Evolutionary conservation across 2,329 filamentous ascomycete species (phyloP).

Genomic region (Aspergillus novoparasiticus): DNA sequence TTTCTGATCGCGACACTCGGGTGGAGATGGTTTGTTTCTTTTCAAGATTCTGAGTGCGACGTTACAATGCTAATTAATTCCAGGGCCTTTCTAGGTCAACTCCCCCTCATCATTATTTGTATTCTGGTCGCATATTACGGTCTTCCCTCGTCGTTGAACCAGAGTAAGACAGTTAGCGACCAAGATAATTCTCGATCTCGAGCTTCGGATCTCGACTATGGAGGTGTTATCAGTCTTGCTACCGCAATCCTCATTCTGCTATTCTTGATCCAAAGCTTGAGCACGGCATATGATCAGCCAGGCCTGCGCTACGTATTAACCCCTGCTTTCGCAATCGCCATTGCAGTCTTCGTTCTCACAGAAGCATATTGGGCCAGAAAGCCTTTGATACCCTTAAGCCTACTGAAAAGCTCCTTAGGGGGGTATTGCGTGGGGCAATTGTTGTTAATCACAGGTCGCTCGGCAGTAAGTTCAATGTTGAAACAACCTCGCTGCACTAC

Average conservation of each 20-base stretch:
- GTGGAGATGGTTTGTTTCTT: conserved; percentile 61
- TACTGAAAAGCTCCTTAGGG: background rate
- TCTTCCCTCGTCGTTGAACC: conserved; percentile 4
- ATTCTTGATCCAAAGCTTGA: conserved; percentile 2
- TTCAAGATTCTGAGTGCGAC: too few species aligned
- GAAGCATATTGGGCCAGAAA: conserved; percentile 6
- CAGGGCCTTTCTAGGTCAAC: conserved; percentile 8
- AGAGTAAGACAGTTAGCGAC: background rate
- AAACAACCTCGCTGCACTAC: background rate
- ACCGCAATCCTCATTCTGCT: background rate
- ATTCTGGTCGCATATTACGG: background rate
- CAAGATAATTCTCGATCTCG: background rate
- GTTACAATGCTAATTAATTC: background rate
- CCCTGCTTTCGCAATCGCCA: background rate
- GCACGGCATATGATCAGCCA: background rate
- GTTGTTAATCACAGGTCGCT: background rate
- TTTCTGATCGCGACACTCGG: conserved; percentile 69
- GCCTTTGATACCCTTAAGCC: background rate
- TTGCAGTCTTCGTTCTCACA: background rate
- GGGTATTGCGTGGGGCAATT: conserved; percentile 1
- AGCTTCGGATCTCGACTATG: background rate
- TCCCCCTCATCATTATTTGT: conserved; percentile 3
- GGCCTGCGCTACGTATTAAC: background rate
- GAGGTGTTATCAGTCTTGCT: background rate
- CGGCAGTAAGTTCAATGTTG: background rate